Percentiles rank a stretch among this genome's conserved stretches.
These are phyloP conservation scores for Leishmania tarentolae DNA, from an alignment of 208 protist species.

Conservation along the genomic window DNA sequence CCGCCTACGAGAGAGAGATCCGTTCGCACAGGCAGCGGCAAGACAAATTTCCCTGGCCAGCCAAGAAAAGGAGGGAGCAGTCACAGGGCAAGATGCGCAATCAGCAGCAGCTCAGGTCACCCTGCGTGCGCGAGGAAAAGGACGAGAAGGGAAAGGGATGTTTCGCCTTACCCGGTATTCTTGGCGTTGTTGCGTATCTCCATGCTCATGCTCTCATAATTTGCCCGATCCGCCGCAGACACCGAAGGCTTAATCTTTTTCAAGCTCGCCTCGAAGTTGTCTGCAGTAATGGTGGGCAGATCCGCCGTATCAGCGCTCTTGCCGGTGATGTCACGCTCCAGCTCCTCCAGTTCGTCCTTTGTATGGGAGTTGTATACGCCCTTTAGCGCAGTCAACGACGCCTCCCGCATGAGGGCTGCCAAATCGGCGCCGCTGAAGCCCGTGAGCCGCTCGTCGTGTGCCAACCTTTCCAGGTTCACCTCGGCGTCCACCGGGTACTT, in stretches of 20 bases:
- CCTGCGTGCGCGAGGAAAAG: background rate
- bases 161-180: constrained; percentile 25
- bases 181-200: constrained; percentile 37
- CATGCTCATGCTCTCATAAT: constrained; percentile 72
- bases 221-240: constrained; percentile 63
- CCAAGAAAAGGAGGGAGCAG: background rate
- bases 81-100: background rate
- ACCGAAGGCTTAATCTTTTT: constrained; percentile 81
- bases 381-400: constrained; percentile 87
- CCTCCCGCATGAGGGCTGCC: constrained; percentile 92
- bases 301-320: constrained; percentile 32
- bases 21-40: background rate
- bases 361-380: constrained; percentile 65
- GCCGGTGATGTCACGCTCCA: constrained; percentile 79
- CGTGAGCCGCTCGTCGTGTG: constrained; percentile 64
- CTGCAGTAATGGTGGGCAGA: constrained; percentile 62
- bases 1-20: background rate
- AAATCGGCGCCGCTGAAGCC: constrained; percentile 97
- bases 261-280: constrained; percentile 73
- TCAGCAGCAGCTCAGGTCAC: background rate
- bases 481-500: constrained; percentile 84
- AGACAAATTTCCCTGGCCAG: background rate
- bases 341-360: constrained; percentile 59
- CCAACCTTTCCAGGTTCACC: constrained; percentile 85
- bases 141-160: background rate